phyloP scores from a whole-genome alignment of 1,139 yeast genomes.

The Yamadazyma triangularis region DNA sequence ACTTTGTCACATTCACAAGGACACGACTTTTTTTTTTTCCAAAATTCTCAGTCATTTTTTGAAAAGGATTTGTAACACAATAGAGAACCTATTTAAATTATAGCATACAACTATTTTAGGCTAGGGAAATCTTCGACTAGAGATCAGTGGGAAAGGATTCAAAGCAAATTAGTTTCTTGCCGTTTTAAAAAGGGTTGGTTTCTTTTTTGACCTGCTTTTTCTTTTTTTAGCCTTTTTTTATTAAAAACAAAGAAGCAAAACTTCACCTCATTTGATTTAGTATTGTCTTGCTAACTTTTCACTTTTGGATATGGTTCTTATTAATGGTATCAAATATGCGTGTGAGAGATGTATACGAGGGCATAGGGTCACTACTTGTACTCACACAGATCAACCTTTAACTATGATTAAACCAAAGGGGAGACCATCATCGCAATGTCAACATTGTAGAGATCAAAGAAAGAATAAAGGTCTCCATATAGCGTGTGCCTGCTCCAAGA shows the following conservation, averaged over 20 bases:
- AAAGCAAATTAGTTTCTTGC: neutral
- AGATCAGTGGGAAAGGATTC: neutral
- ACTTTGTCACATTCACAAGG: no score
- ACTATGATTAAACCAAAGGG: constrained; percentile 96
- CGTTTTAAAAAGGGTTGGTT: neutral
- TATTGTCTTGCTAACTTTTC: no score
- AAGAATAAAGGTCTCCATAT: constrained; percentile 67
- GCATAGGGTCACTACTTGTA: constrained; percentile 90
- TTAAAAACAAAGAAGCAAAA: no score
- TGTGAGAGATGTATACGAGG: constrained; percentile 96
- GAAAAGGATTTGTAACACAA: no score
- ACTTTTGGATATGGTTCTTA: constrained; percentile 60
- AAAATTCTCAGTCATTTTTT: no score
- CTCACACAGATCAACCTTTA: constrained; percentile 85
- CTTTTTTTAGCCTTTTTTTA: no score
- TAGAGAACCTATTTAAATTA: no score
- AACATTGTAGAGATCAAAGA: constrained; percentile 79
- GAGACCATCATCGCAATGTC: constrained; percentile 88
- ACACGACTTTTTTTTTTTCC: no score
- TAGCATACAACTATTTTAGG: no score
- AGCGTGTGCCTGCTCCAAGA: constrained; percentile 68
- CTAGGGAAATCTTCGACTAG: no score
- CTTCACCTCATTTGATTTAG: no score
- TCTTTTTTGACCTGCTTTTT: neutral
- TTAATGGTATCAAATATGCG: constrained; percentile 91